Evolutionary conservation across 768 basidiomycete species (phyloP), one percentile per base, ranked within the genome.

Genomic region (Boletus reticulatus): DNA sequence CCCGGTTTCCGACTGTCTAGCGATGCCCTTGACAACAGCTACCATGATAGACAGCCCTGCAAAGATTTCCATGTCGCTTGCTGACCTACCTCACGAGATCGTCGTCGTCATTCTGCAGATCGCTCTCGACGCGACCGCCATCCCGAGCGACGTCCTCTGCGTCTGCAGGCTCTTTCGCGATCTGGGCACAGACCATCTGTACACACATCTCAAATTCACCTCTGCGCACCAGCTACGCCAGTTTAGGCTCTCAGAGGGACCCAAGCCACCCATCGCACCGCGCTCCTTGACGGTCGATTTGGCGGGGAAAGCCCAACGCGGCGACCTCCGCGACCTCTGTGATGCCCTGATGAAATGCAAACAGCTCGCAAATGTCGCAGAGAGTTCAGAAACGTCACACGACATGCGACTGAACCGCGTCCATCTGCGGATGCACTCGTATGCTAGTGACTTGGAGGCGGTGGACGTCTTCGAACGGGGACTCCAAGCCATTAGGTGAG

Each of bases 391-490:
- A 12, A 42, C 22, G n/a, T 34, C 19, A 38, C 50, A 20, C 41
- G 57, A 61, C 47, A 24, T 39, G 38, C 38, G 48, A 20, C 60
- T 80, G 34, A 67, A 74, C 22, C 50, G 34, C 39, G 56, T 80
- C 17, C 62, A 61, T 19, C 65, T 81, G 5, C 67, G 70, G 45
- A 67, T 80, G 60, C 72, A 79, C 58, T 75, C 79, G 12, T 77
- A 75, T 51, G 53, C 67, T 4, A 60, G 52, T 32, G 72, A 76
- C 50, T 58, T 61, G 13, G 34, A 14, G 34, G 57, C 66, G 24
- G 58, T 70, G 27, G 65, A 67, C 14, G 56, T 61, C 37, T 65
- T 76, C 46, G 66, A 70, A 36, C 64, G 65, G 12, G 75, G 75
- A 13, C 63, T 78, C 39, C 59, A 47, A 27, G 63, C 70, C 2